A percentile compares a stretch with the other conserved stretches of the same genome.
Evolutionary conservation across 202 grass and related monocot species (phyloP).

Genomic region (Dendrocalamus latiflorus): DNA sequence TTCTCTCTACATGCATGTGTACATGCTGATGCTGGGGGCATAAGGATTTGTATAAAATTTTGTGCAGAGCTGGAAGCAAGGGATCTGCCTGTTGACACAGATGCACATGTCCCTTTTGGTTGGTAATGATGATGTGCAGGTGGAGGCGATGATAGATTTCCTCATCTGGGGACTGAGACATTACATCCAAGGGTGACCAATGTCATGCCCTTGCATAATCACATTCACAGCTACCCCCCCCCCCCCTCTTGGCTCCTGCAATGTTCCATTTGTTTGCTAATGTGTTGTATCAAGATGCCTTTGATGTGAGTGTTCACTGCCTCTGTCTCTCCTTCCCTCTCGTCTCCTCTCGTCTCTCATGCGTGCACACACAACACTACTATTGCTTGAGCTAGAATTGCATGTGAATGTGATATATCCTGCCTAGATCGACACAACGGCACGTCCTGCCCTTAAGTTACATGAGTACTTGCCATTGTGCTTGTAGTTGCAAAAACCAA

Average conservation of each 20-base stretch:
- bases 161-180: constrained; percentile 70
- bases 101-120: constrained; percentile 58
- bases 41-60: constrained; percentile 38
- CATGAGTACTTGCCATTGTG: neutral
- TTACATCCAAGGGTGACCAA: constrained; percentile 65
- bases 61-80: constrained; percentile 48
- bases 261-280: constrained; percentile 99
- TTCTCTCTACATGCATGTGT: constrained; percentile 11
- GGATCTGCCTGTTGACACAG: constrained; percentile 45
- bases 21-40: neutral
- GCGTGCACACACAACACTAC: constrained; percentile 12
- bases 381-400: constrained; percentile 31
- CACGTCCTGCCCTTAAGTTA: neutral
- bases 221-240: constrained; percentile 33
- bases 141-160: constrained; percentile 66
- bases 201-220: constrained; percentile 49
- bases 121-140: constrained; percentile 54
- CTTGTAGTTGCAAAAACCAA: neutral
- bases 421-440: neutral
- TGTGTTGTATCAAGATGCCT: constrained; percentile 82
- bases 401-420: constrained; percentile 33
- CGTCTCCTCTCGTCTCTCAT: neutral
- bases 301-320: constrained; percentile 92
- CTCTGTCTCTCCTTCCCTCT: neutral
- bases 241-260: constrained; percentile 37